These are phyloP conservation scores for Claviceps quebecensis DNA, from an alignment of 2,329 filamentous ascomycete genomes.

Conservation along the genomic window DNA sequence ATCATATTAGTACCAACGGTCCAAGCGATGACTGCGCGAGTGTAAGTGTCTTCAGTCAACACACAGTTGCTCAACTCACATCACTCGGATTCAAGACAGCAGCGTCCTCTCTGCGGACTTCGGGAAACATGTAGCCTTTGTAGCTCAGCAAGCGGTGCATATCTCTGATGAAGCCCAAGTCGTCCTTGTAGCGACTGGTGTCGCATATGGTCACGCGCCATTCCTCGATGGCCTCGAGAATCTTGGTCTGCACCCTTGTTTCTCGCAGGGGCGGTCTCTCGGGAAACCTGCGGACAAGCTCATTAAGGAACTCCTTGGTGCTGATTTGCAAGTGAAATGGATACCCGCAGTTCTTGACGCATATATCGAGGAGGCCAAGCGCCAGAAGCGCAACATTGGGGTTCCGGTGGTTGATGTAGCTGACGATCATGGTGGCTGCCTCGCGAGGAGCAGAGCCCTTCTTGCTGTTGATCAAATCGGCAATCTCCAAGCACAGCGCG, in stretches of 20 bases:
- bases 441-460: slow-evolving; percentile 93
- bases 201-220: slow-evolving; percentile 98
- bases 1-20: slow-evolving; percentile 15
- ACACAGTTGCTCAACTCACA: slow-evolving; percentile 40
- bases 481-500: slow-evolving; percentile 87
- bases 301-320: slow-evolving; percentile 97
- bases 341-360: slow-evolving; percentile 99
- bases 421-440: slow-evolving; percentile 83
- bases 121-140: slow-evolving; percentile 93
- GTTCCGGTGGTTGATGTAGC: slow-evolving; percentile 93
- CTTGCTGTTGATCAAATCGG: slow-evolving; percentile 93
- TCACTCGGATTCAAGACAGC: slow-evolving; percentile 94
- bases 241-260: slow-evolving; percentile 78
- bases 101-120: slow-evolving; percentile 83
- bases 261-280: slow-evolving; percentile 80
- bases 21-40: no score
- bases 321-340: slow-evolving; percentile 97
- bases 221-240: slow-evolving; percentile 93
- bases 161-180: slow-evolving; percentile 88
- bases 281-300: slow-evolving; percentile 89
- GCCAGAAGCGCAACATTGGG: slow-evolving; percentile 87
- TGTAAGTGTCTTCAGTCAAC: background rate
- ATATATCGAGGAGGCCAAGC: slow-evolving; percentile 87
- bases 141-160: slow-evolving; percentile 94
- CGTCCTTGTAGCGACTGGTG: slow-evolving; percentile 93